Evolutionary conservation across 2,329 filamentous ascomycete genomes (phyloP).

Genomic region (Simplicillium sp.): DNA sequence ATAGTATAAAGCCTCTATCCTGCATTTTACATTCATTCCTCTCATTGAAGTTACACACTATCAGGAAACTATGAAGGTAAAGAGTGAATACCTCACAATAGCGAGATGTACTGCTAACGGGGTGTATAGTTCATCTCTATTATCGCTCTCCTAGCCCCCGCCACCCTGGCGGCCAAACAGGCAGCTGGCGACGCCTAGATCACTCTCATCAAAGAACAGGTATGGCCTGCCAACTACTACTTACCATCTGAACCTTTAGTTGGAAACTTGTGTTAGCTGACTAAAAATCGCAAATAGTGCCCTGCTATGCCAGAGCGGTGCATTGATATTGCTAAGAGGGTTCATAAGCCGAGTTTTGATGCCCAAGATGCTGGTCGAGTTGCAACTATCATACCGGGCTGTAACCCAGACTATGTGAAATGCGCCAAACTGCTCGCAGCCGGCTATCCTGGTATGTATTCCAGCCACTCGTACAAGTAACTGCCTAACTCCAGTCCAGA

Average conservation of each 20-base stretch:
- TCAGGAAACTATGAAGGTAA: constrained; percentile 2
- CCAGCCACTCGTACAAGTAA: constrained; percentile 1
- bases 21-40: neutral
- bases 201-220: constrained; percentile 1
- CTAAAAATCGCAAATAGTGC: constrained; percentile 2
- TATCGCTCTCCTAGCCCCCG: constrained; percentile 1
- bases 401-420: neutral
- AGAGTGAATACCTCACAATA: neutral
- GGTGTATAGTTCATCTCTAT: constrained; percentile 1
- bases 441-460: neutral
- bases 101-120: constrained; percentile 1
- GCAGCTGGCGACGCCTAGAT: neutral
- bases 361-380: neutral
- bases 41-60: neutral
- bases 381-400: neutral
- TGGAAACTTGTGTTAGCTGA: constrained; percentile 1
- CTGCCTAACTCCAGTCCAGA: neutral
- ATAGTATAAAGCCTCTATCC: constrained; percentile 1
- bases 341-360: neutral
- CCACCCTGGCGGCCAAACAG: constrained; percentile 1
- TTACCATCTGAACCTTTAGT: constrained; percentile 1
- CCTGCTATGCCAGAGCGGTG: constrained; percentile 1
- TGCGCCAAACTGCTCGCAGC: neutral
- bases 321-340: constrained; percentile 1
- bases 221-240: neutral